Evolutionary conservation across 2,329 filamentous ascomycete genomes (phyloP).

Genomic region (Trichoderma koningiopsis): DNA sequence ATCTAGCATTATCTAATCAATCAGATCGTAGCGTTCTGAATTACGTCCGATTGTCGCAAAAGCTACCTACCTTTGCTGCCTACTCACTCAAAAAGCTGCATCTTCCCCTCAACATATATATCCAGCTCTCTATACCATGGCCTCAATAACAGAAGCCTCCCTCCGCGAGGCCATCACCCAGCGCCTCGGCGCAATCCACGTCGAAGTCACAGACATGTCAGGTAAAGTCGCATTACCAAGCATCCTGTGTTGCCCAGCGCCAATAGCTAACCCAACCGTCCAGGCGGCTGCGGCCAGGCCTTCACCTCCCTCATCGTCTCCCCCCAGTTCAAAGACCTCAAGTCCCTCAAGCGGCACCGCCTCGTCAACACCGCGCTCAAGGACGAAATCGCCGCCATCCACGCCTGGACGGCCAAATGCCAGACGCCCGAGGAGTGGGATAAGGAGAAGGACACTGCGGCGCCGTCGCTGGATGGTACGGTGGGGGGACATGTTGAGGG

Average conservation of each 20-base stretch:
- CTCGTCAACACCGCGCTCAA: conserved; percentile 83
- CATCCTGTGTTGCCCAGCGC: not conserved
- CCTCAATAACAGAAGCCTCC: conserved; percentile 70
- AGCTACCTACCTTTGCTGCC: not conserved
- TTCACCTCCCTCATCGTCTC: conserved; percentile 65
- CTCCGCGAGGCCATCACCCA: conserved; percentile 69
- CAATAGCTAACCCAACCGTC: not conserved
- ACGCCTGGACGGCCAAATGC: conserved; percentile 94
- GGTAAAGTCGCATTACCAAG: conserved; percentile 56
- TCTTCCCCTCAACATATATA: not conserved
- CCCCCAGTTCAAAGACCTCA: conserved; percentile 69
- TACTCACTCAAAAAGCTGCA: conserved; percentile 6
- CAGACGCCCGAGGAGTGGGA: conserved; percentile 90
- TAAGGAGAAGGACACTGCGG: conserved; percentile 54
- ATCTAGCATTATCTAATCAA: conserved; percentile 44
- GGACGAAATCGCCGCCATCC: conserved; percentile 85
- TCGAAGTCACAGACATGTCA: conserved; percentile 89
- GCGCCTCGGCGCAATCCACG: conserved; percentile 73
- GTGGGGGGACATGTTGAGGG: conserved; percentile 47
- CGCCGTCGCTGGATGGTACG: conserved; percentile 49
- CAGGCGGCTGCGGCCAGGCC: conserved; percentile 63
- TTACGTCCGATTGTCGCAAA: not conserved
- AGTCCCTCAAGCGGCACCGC: conserved; percentile 79
- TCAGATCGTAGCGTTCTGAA: conserved; percentile 32
- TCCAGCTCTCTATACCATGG: conserved; percentile 42